Percentiles rank a stretch among this genome's conserved stretches.
Conservation (phyloP, 768 basidiomycete genomes). For the Russula griseocarnosa region DNA sequence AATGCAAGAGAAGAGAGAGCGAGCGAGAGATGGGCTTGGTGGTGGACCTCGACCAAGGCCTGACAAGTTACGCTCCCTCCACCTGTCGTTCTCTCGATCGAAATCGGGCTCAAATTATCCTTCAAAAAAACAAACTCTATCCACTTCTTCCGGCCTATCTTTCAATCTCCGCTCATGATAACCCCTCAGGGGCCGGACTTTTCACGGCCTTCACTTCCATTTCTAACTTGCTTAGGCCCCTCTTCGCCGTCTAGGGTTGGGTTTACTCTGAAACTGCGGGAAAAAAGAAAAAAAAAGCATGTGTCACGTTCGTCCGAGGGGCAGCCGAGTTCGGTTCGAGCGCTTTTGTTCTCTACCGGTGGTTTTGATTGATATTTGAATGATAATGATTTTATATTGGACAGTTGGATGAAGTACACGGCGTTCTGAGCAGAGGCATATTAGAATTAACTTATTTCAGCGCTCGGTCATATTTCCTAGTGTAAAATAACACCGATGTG, state of each 20-base stretch:
- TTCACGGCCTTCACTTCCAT: neutral
- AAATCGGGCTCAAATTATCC: slow-evolving; percentile 7
- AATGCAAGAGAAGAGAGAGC: slow-evolving; percentile 15
- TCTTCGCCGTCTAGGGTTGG: neutral
- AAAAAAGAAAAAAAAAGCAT: neutral
- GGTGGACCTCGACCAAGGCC: slow-evolving; percentile 15
- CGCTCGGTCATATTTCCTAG: neutral
- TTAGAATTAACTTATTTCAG: neutral
- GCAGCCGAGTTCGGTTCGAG: neutral
- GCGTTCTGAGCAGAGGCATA: neutral
- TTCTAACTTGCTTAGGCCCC: neutral
- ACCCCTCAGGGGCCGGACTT: neutral
- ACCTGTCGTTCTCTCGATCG: slow-evolving; percentile 7
- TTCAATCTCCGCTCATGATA: slow-evolving; percentile 13
- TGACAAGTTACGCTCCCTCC: neutral
- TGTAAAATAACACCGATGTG: neutral
- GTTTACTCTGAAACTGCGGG: neutral
- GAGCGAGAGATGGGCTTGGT: slow-evolving; percentile 17
- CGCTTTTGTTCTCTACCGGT: neutral
- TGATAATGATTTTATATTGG: neutral
- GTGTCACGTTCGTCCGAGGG: neutral
- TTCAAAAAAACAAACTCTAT: neutral
- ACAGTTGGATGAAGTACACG: neutral
- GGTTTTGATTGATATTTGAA: neutral
- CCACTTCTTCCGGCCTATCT: neutral